Conservation (phyloP, 2,329 filamentous ascomycete species). For the Tolypocladium pustulatum region DNA sequence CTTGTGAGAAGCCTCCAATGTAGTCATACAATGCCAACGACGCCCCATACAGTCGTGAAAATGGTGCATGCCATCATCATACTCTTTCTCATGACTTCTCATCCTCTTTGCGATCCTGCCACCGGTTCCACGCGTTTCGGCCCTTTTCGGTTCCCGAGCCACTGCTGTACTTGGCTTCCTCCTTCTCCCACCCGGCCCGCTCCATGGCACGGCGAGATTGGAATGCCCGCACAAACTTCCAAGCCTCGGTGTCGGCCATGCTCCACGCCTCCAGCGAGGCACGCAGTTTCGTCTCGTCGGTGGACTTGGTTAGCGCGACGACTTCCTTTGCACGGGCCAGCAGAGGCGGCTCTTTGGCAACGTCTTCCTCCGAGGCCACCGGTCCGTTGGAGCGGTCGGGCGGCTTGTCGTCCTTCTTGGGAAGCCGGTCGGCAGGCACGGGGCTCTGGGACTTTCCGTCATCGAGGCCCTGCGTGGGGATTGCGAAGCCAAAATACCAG, state of each 20-base stretch:
- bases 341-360: slow-evolving; percentile 43
- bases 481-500: slow-evolving; percentile 80
- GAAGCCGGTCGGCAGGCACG: slow-evolving; percentile 13
- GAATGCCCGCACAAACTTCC: slow-evolving; percentile 63
- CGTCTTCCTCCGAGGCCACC: slow-evolving; percentile 39
- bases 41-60: background rate
- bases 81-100: background rate
- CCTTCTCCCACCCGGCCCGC: slow-evolving; percentile 57
- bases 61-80: background rate
- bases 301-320: slow-evolving; percentile 34
- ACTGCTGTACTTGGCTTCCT: slow-evolving; percentile 54
- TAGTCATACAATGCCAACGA: background rate
- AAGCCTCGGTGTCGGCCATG: slow-evolving; percentile 65
- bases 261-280: slow-evolving; percentile 55
- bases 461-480: slow-evolving; percentile 49
- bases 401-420: slow-evolving; percentile 6
- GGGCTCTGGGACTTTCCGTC: slow-evolving; percentile 18
- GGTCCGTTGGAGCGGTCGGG: slow-evolving; percentile 34
- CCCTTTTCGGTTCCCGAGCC: slow-evolving; percentile 45
- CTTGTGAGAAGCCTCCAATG: background rate
- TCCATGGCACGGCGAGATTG: slow-evolving; percentile 53
- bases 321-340: slow-evolving; percentile 38
- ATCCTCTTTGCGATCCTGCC: slow-evolving; percentile 18
- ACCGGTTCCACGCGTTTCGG: slow-evolving; percentile 23
- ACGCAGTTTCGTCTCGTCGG: slow-evolving; percentile 34